Evolutionary conservation across 306 rosid species (phyloP).

Genomic region (Quercus ilex): DNA sequence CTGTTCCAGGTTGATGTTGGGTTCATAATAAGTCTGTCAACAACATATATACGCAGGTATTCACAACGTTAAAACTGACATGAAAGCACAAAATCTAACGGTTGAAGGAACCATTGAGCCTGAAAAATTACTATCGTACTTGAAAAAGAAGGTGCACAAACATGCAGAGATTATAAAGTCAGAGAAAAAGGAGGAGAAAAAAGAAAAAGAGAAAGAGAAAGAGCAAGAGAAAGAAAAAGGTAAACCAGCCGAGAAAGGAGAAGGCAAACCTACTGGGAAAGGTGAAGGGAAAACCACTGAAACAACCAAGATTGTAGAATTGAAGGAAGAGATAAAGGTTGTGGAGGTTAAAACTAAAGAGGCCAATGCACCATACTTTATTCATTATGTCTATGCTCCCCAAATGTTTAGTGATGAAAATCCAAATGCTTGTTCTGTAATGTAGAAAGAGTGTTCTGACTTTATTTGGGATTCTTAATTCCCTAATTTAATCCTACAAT

Average conservation of each 20-base stretch:
- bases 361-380: slow-evolving; percentile 51
- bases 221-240: too few species aligned
- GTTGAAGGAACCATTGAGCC: slow-evolving; percentile 71
- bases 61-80: slow-evolving; percentile 61
- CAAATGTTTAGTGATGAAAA: slow-evolving; percentile 79
- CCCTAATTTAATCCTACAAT: not conserved
- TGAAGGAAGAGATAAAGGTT: slow-evolving; percentile 13
- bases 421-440: slow-evolving; percentile 69
- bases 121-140: slow-evolving; percentile 48
- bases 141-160: slow-evolving; percentile 59
- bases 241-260: not conserved
- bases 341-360: slow-evolving; percentile 52
- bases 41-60: slow-evolving; percentile 36
- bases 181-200: slow-evolving; percentile 34
- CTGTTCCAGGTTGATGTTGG: not conserved
- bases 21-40: not conserved
- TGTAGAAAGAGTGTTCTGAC: slow-evolving; percentile 5
- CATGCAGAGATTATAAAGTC: slow-evolving; percentile 52
- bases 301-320: slow-evolving; percentile 25
- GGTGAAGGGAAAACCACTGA: slow-evolving; percentile 15
- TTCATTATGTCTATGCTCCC: slow-evolving; percentile 80
- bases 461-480: not conserved
- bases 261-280: slow-evolving; percentile 12
- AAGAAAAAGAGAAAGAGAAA: slow-evolving; percentile 11
- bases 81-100: slow-evolving; percentile 49